These are phyloP conservation scores for Takashimella koratensis DNA, from an alignment of 1,284 basidiomycete genomes.

Conservation along the genomic window DNA sequence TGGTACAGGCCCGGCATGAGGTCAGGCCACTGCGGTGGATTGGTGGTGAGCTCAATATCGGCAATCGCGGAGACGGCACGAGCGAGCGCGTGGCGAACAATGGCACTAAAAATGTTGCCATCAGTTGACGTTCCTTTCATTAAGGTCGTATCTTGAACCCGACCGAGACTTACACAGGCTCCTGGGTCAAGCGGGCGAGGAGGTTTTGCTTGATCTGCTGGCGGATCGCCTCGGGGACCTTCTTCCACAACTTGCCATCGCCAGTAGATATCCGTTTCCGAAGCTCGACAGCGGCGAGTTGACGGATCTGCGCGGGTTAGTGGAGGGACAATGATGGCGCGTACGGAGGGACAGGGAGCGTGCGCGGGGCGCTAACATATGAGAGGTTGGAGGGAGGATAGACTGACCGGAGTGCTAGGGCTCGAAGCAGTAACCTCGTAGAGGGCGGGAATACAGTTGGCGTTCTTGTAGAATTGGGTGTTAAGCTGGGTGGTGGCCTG, in stretches of 20 bases:
- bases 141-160: neutral
- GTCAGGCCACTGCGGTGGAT: slow-evolving; percentile 69
- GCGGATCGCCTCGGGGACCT: slow-evolving; percentile 66
- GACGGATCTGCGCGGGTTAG: slow-evolving; percentile 66
- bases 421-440: slow-evolving; percentile 83
- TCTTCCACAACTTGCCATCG: slow-evolving; percentile 79
- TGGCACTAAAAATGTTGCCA: slow-evolving; percentile 56
- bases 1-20: slow-evolving; percentile 85
- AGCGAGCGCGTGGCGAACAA: slow-evolving; percentile 84
- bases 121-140: neutral
- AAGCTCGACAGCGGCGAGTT: slow-evolving; percentile 97
- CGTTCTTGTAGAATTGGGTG: slow-evolving; percentile 85
- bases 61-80: slow-evolving; percentile 94
- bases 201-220: slow-evolving; percentile 82
- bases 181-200: slow-evolving; percentile 72
- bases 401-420: slow-evolving; percentile 58
- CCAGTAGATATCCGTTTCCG: slow-evolving; percentile 83
- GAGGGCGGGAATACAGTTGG: slow-evolving; percentile 85
- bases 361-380: too few species aligned
- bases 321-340: neutral
- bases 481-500: slow-evolving; percentile 91
- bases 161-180: slow-evolving; percentile 62
- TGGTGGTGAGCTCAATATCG: slow-evolving; percentile 75
- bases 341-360: neutral
- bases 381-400: neutral